Percentiles rank a stretch among this genome's conserved stretches.
phyloP scores from a whole-genome alignment of 331 rosid genomes.

The Quercus phellos region DNA sequence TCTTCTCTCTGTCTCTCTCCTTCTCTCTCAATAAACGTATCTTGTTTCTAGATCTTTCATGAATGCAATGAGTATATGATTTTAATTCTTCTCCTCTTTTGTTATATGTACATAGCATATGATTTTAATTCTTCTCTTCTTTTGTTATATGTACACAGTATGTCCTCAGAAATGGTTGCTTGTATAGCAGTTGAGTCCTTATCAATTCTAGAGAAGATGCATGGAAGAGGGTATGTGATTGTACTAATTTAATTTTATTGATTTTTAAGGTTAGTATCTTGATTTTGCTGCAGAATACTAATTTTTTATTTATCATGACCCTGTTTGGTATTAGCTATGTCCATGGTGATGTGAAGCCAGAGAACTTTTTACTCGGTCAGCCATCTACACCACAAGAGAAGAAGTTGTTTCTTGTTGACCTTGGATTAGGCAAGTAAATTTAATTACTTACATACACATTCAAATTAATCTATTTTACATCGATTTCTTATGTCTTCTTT shows the following conservation, averaged over 20 bases:
- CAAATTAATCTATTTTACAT: not conserved
- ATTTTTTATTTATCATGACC: not conserved
- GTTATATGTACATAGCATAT: not conserved
- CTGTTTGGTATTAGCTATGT: slow-evolving; percentile 41
- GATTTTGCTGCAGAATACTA: not conserved
- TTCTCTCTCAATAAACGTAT: not conserved
- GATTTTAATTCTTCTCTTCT: not conserved
- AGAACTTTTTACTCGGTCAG: slow-evolving; percentile 90
- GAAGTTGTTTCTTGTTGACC: slow-evolving; percentile 87
- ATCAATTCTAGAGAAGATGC: slow-evolving; percentile 63
- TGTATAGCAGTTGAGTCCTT: slow-evolving; percentile 89
- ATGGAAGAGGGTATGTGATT: slow-evolving; percentile 47
- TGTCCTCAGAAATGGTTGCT: slow-evolving; percentile 90
- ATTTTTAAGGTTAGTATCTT: not conserved
- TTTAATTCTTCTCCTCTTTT: not conserved
- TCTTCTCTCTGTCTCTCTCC: not conserved
- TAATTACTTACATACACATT: not conserved
- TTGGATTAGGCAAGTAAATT: slow-evolving; percentile 67
- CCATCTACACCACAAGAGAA: slow-evolving; percentile 85
- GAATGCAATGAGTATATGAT: not conserved
- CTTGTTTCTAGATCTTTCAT: not conserved
- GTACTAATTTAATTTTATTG: not conserved
- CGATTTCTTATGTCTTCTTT: slow-evolving; percentile 6
- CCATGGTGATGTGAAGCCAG: slow-evolving; percentile 83
- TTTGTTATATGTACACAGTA: slow-evolving; percentile 37